Conservation (phyloP, 1,284 basidiomycete genomes). For the Melampsora larici-populina region DNA sequence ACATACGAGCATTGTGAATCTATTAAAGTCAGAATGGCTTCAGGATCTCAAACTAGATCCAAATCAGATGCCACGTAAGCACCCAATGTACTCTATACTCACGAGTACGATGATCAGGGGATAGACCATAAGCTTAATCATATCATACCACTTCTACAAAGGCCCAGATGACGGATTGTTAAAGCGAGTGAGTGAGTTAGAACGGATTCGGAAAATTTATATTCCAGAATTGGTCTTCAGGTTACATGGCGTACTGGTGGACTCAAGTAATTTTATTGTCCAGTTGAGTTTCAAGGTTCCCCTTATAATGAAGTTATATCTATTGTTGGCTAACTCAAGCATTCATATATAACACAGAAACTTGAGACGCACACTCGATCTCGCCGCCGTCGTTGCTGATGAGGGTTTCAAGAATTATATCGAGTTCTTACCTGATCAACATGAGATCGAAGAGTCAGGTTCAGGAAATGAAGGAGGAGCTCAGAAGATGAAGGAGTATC, state of each 20-base stretch:
- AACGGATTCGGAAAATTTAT: constrained; percentile 78
- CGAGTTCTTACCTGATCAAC: constrained; percentile 68
- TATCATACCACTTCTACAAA: background rate
- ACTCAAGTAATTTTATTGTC: constrained; percentile 65
- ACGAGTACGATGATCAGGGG: background rate
- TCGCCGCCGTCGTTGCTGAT: constrained; percentile 82
- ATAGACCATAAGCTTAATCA: too few relatives aligned
- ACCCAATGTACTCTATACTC: constrained; percentile 7
- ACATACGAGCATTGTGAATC: constrained; percentile 25
- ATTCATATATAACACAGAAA: constrained; percentile 60
- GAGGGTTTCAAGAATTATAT: constrained; percentile 81
- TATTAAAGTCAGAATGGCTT: constrained; percentile 37
- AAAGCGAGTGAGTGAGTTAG: constrained; percentile 67
- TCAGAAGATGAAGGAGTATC: constrained; percentile 39
- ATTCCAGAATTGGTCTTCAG: constrained; percentile 86
- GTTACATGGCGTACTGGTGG: constrained; percentile 70
- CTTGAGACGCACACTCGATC: constrained; percentile 70
- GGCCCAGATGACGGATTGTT: constrained; percentile 53
- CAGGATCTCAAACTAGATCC: constrained; percentile 30
- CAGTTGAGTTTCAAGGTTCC: constrained; percentile 57
- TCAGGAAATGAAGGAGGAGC: background rate
- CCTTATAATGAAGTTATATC: background rate
- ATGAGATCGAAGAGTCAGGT: constrained; percentile 53
- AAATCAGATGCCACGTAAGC: constrained; percentile 14
- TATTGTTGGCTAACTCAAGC: too few relatives aligned